Evolutionary conservation across 139 green algal genomes (phyloP).

Genomic region (Chlorella vulgaris): DNA sequence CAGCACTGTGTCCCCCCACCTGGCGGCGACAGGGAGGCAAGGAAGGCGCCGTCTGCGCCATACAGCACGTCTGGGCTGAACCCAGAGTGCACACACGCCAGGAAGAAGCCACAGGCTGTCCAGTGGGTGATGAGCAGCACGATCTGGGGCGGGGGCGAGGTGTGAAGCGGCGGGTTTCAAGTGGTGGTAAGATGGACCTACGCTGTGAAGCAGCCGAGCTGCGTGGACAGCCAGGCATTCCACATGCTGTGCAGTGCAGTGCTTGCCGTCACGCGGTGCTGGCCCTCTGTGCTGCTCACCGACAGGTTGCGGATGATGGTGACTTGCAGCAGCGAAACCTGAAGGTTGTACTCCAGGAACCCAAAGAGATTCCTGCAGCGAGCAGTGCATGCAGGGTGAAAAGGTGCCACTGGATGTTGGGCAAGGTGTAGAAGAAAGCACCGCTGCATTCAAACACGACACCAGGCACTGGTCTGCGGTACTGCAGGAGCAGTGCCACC

Average conservation of each 20-base stretch:
- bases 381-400: background rate
- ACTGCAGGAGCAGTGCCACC: background rate
- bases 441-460: background rate
- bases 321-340: slow-evolving; percentile 48
- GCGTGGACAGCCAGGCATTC: too few species aligned
- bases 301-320: slow-evolving; percentile 57
- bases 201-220: too few species aligned
- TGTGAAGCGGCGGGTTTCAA: background rate
- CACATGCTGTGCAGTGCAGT: too few species aligned
- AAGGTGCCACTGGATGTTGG: background rate
- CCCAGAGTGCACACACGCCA: slow-evolving; percentile 36
- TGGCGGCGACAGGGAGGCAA: background rate
- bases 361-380: slow-evolving; percentile 45
- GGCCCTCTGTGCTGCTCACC: slow-evolving; percentile 8
- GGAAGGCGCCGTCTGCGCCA: background rate
- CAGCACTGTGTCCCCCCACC: background rate
- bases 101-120: slow-evolving; percentile 59
- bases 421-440: too few species aligned
- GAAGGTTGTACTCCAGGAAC: slow-evolving; percentile 56
- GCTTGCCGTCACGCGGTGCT: too few species aligned
- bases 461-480: too few species aligned
- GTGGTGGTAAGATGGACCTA: background rate
- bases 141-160: slow-evolving; percentile 14
- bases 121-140: slow-evolving; percentile 49
- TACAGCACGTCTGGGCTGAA: slow-evolving; percentile 25